Conservation (phyloP, 208 protist species). For the Leishmania major region DNA sequence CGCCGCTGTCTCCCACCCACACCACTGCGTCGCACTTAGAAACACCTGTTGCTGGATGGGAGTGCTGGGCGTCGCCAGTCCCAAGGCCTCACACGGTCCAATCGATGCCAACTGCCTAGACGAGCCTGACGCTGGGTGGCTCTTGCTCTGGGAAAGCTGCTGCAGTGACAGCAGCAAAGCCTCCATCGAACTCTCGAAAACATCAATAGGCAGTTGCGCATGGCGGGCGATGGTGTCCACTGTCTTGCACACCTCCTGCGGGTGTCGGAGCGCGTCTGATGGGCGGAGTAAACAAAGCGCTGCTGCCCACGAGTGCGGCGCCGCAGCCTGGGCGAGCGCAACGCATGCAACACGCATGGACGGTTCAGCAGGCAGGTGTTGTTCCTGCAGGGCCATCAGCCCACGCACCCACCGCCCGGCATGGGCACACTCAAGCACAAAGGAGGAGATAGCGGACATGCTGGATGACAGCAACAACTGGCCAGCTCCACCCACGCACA, state of each 20-base stretch:
- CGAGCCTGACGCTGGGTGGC: not conserved
- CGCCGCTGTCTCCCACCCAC: conserved; percentile 15
- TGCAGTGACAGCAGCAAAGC: conserved; percentile 8
- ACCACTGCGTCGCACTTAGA: conserved; percentile 33
- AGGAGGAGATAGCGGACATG: conserved; percentile 67
- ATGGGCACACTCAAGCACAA: conserved; percentile 65
- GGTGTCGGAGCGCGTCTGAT: conserved; percentile 16
- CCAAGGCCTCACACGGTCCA: not conserved
- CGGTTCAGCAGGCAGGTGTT: conserved; percentile 22
- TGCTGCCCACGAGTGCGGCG: conserved; percentile 47
- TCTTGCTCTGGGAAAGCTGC: not conserved
- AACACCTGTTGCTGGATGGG: conserved; percentile 17
- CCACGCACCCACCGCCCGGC: conserved; percentile 72
- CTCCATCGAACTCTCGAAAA: conserved; percentile 6
- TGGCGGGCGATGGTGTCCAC: conserved; percentile 34
- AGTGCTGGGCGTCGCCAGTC: not conserved
- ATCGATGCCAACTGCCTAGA: not conserved
- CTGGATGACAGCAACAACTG: not conserved
- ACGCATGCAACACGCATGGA: conserved; percentile 40
- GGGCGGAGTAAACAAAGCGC: conserved; percentile 44
- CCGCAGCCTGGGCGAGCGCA: conserved; percentile 42
- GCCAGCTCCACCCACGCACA: not conserved
- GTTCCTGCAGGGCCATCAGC: conserved; percentile 59
- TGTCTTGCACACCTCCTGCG: conserved; percentile 24
- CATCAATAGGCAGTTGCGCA: conserved; percentile 8